These are phyloP conservation scores for Cymbopogon flexuosus DNA, from an alignment of 202 grass and related monocot genomes.

Conservation along the genomic window DNA sequence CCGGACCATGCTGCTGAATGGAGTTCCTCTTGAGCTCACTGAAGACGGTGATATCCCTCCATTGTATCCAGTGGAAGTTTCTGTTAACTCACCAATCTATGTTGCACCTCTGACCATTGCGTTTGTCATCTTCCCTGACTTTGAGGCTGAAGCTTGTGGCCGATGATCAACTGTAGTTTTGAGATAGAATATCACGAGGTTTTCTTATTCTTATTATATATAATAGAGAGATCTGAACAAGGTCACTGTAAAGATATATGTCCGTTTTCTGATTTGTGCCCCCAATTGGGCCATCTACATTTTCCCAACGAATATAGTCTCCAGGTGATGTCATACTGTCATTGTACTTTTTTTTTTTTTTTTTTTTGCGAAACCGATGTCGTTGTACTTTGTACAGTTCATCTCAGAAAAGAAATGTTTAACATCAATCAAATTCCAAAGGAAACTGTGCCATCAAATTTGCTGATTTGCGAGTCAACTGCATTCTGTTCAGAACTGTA, in stretches of 20 bases:
- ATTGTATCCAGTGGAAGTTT: conserved; percentile 49
- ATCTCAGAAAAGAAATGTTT: neutral
- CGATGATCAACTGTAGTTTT: conserved; percentile 5
- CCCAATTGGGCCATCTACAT: conserved; percentile 36
- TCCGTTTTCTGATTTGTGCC: conserved; percentile 10
- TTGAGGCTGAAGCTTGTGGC: conserved; percentile 70
- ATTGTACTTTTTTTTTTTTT: neutral
- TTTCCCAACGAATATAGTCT: conserved; percentile 13
- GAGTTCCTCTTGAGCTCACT: conserved; percentile 61
- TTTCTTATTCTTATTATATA: conserved; percentile 8
- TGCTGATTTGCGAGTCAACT: neutral
- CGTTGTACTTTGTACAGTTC: neutral
- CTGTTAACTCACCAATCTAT: conserved; percentile 59
- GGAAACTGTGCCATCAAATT: neutral
- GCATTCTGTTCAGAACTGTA: neutral
- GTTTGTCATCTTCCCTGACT: conserved; percentile 74
- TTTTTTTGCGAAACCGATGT: neutral
- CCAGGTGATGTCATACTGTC: neutral
- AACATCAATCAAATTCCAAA: neutral
- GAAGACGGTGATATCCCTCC: conserved; percentile 57
- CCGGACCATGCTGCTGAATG: conserved; percentile 75
- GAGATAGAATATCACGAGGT: neutral
- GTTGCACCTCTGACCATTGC: conserved; percentile 63
- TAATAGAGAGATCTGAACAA: neutral
- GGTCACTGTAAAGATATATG: neutral